These are phyloP conservation scores for Pseudogymnoascus sp. DNA, from an alignment of 2,329 filamentous ascomycete species.

Conservation along the genomic window DNA sequence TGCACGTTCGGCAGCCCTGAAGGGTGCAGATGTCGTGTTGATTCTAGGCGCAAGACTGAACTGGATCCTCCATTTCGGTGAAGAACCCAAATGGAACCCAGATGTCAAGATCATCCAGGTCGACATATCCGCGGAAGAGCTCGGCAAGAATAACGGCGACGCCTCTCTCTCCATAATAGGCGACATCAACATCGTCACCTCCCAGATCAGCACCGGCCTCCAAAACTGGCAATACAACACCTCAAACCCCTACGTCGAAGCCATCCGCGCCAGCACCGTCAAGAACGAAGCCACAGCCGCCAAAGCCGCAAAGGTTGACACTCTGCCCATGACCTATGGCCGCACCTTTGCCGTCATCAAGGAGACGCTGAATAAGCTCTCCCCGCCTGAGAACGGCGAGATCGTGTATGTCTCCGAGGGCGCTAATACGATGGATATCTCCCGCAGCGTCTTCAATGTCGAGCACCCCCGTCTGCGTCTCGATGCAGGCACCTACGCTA, in stretches of 20 bases:
- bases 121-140: slow-evolving; percentile 44
- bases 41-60: slow-evolving; percentile 47
- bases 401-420: slow-evolving; percentile 50
- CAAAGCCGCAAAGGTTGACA: slow-evolving; percentile 33
- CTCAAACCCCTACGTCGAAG: slow-evolving; percentile 27
- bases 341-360: slow-evolving; percentile 46
- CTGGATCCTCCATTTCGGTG: slow-evolving; percentile 50
- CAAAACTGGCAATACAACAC: slow-evolving; percentile 36
- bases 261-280: slow-evolving; percentile 28
- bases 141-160: slow-evolving; percentile 42
- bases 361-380: slow-evolving; percentile 37
- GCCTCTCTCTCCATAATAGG: slow-evolving; percentile 41
- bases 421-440: slow-evolving; percentile 54
- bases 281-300: slow-evolving; percentile 41
- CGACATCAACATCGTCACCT: slow-evolving; percentile 40
- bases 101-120: slow-evolving; percentile 45
- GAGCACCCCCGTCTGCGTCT: slow-evolving; percentile 45
- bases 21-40: slow-evolving; percentile 45
- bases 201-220: slow-evolving; percentile 36
- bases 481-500: slow-evolving; percentile 50
- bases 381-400: slow-evolving; percentile 35
- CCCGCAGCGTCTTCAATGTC: slow-evolving; percentile 44
- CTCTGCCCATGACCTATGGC: slow-evolving; percentile 39
- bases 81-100: slow-evolving; percentile 44
- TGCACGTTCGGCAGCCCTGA: slow-evolving; percentile 44